phyloP scores from a whole-genome alignment of 495 filamentous ascomycete species.

The Amphirosellinia nigrospora region DNA sequence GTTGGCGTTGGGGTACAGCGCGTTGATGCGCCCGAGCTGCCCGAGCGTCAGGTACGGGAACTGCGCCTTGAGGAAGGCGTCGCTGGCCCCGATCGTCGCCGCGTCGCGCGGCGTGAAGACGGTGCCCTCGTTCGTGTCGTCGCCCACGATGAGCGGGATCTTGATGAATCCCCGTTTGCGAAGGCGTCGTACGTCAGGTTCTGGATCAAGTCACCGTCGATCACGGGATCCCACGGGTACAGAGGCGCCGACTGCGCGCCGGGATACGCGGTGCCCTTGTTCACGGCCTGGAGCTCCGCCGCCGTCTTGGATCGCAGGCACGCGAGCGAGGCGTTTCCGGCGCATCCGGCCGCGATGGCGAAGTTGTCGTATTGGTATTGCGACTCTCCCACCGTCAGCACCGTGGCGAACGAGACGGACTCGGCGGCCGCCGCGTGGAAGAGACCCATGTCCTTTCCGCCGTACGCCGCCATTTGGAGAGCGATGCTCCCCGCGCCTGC shows the following conservation, averaged over 20 bases:
- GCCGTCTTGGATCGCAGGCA: slow-evolving; percentile 63
- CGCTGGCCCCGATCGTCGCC: slow-evolving; percentile 51
- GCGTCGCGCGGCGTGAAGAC: slow-evolving; percentile 62
- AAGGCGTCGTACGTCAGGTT: slow-evolving; percentile 67
- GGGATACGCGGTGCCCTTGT: slow-evolving; percentile 62
- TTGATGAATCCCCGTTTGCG: slow-evolving; percentile 66
- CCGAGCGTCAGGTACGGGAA: slow-evolving; percentile 61
- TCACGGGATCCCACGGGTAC: slow-evolving; percentile 63
- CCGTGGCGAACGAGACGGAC: slow-evolving; percentile 67
- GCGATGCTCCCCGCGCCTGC: slow-evolving; percentile 61
- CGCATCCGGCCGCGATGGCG: slow-evolving; percentile 61
- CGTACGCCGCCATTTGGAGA: slow-evolving; percentile 42
- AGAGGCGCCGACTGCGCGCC: slow-evolving; percentile 54
- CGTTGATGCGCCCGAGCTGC: slow-evolving; percentile 63
- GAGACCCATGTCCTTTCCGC: slow-evolving; percentile 56
- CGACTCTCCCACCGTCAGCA: slow-evolving; percentile 63
- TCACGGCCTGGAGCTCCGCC: slow-evolving; percentile 57
- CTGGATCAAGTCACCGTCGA: slow-evolving; percentile 64
- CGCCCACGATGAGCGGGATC: slow-evolving; percentile 73
- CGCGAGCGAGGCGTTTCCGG: slow-evolving; percentile 51
- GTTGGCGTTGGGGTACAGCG: slow-evolving; percentile 61
- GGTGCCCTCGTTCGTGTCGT: slow-evolving; percentile 74
- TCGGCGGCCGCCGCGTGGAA: slow-evolving; percentile 71
- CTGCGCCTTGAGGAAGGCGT: slow-evolving; percentile 66
- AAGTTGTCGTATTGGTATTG: slow-evolving; percentile 72